A percentile compares a stretch with the other conserved stretches of the same genome.
Evolutionary conservation across 345 rosid species (phyloP).

Genomic region (Gossypium stocksii): DNA sequence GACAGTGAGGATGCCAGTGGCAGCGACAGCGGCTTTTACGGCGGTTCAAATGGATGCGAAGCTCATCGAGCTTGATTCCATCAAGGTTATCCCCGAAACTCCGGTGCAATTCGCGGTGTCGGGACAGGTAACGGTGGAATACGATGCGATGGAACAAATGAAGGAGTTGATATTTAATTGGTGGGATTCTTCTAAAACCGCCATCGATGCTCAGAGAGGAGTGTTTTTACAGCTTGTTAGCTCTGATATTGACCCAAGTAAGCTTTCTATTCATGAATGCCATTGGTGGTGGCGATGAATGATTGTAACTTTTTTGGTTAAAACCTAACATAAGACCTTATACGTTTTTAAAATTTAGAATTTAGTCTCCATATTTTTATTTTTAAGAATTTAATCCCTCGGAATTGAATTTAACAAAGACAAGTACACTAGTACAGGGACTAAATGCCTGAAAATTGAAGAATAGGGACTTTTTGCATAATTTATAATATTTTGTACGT

Average conservation of each 20-base stretch:
- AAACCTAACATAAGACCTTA: too few relatives aligned
- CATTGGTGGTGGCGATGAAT: too few relatives aligned
- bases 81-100: slow-evolving; percentile 11
- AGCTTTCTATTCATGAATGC: not conserved
- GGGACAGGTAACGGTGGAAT: slow-evolving; percentile 42
- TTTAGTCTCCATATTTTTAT: too few relatives aligned
- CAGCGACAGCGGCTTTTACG: not conserved
- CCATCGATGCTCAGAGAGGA: slow-evolving; percentile 61
- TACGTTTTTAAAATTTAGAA: too few relatives aligned
- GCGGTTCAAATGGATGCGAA: not conserved
- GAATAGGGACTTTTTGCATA: too few relatives aligned
- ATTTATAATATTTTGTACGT: too few relatives aligned
- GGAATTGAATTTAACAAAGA: too few relatives aligned
- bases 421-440: too few relatives aligned
- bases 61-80: not conserved
- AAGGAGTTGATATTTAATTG: slow-evolving; percentile 45
- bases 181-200: slow-evolving; percentile 15
- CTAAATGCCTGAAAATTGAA: too few relatives aligned
- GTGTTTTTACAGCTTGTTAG: slow-evolving; percentile 81
- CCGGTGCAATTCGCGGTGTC: slow-evolving; percentile 55
- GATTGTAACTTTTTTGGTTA: too few relatives aligned
- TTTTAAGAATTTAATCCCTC: too few relatives aligned
- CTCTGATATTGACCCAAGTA: slow-evolving; percentile 75
- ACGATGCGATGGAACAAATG: slow-evolving; percentile 22
- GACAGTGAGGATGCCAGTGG: not conserved